Percentiles rank a stretch among this genome's conserved stretches.
These are phyloP conservation scores for Dipodascopsis uninucleata DNA, from an alignment of 805 yeast species.

Conservation along the genomic window DNA sequence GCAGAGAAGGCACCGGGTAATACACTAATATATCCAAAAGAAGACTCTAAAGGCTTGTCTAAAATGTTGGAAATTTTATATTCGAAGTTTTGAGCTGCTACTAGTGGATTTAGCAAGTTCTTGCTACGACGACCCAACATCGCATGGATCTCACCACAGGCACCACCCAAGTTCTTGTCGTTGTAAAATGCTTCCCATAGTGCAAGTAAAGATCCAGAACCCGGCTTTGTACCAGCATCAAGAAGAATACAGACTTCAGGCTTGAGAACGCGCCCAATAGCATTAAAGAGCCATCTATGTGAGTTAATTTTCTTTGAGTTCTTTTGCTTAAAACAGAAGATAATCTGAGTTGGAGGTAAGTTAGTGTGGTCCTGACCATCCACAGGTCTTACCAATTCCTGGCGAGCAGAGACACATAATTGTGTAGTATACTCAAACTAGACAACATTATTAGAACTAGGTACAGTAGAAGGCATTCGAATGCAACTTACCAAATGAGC, in stretches of 20 bases:
- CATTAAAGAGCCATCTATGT: constrained; percentile 68
- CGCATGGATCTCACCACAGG: constrained; percentile 69
- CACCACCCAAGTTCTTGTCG: constrained; percentile 61
- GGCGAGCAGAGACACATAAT: constrained; percentile 41
- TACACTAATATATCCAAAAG: constrained; percentile 61
- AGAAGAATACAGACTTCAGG: constrained; percentile 56
- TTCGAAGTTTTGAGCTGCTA: constrained; percentile 53
- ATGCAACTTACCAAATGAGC: constrained; percentile 46
- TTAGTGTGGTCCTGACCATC: constrained; percentile 48
- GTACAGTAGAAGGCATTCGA: not conserved
- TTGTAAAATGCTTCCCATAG: constrained; percentile 62
- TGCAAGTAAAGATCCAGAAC: constrained; percentile 52
- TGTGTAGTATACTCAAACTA: constrained; percentile 60
- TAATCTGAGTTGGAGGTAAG: constrained; percentile 61
- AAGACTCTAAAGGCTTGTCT: constrained; percentile 63
- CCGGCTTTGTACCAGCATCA: constrained; percentile 66
- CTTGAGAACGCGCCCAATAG: constrained; percentile 53
- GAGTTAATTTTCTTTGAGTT: constrained; percentile 64
- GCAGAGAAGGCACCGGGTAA: constrained; percentile 71
- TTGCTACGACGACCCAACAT: constrained; percentile 48
- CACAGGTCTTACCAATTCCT: constrained; percentile 52
- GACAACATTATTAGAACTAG: not conserved
- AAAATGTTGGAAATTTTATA: constrained; percentile 59
- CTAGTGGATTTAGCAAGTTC: constrained; percentile 55
- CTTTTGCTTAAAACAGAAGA: constrained; percentile 58